phyloP scores from a whole-genome alignment of 176 grass and related monocot species.

The Bromus sterilis region DNA sequence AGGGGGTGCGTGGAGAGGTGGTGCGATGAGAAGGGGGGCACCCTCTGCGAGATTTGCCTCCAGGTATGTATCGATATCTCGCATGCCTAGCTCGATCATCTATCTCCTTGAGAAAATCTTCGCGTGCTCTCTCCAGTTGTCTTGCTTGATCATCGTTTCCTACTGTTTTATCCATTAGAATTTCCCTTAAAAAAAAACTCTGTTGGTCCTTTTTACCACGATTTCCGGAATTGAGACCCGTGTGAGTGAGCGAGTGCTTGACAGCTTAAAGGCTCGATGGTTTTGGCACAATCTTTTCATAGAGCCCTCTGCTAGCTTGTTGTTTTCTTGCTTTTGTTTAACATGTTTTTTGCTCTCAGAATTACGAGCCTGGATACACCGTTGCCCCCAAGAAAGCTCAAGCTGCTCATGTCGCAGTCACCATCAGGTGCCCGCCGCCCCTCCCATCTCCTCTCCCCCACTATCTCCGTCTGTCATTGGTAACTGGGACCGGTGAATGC shows the following conservation, averaged over 20 bases:
- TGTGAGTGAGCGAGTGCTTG: not conserved
- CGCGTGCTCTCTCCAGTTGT: not conserved
- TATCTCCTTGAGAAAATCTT: not conserved
- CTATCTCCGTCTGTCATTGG: not conserved
- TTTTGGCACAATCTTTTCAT: not conserved
- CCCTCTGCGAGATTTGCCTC: constrained; percentile 5
- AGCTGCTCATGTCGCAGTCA: not conserved
- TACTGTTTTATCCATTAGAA: not conserved
- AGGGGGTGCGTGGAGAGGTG: not conserved
- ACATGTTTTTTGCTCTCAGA: not conserved
- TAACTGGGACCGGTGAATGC: not conserved
- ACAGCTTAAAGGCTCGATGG: not conserved
- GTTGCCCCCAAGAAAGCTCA: not conserved
- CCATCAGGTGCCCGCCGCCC: constrained; percentile 3
- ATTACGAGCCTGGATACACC: constrained; percentile 3
- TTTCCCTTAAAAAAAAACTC: not conserved
- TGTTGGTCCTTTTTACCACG: not conserved
- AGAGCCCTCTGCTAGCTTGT: not conserved
- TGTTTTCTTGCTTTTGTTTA: not conserved
- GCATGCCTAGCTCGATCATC: not conserved
- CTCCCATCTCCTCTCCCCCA: not conserved
- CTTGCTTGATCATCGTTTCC: not conserved
- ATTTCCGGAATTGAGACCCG: not conserved
- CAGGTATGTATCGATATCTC: not conserved
- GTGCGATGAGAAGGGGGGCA: not conserved